Evolutionary conservation across 169 alveolate species (phyloP).

Genomic region (Besnoitia besnoiti): DNA sequence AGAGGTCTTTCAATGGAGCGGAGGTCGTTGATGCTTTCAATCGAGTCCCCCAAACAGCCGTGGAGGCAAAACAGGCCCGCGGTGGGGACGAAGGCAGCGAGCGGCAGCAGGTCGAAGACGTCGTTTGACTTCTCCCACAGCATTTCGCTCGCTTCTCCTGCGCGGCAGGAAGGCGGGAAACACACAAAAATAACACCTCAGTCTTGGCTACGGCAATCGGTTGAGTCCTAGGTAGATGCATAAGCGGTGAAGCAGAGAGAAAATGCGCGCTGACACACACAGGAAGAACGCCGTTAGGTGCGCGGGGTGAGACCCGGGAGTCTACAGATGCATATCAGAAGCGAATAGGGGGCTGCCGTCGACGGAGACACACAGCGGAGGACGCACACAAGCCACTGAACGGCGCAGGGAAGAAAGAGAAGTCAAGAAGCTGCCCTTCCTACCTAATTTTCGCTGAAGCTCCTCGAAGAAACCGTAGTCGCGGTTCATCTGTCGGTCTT

Average conservation of each 20-base stretch:
- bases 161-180: neutral
- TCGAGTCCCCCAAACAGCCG: conserved; percentile 48
- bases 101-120: conserved; percentile 29
- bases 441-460: conserved; percentile 16
- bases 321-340: no score
- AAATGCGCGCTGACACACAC: no score
- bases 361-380: no score
- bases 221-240: no score
- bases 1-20: conserved; percentile 3
- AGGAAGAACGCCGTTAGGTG: no score
- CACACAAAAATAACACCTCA: neutral
- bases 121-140: conserved; percentile 34
- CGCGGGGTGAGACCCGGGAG: no score
- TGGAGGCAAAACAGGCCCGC: conserved; percentile 29
- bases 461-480: conserved; percentile 28
- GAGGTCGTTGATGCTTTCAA: neutral
- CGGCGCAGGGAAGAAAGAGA: no score
- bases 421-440: no score
- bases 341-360: no score
- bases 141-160: neutral
- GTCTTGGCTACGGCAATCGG: no score
- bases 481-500: conserved; percentile 45
- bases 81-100: conserved; percentile 26
- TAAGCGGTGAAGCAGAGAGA: no score
- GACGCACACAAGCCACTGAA: no score